Conservation (phyloP, 176 grass and related monocot species). For the Phyllostachys edulis region DNA sequence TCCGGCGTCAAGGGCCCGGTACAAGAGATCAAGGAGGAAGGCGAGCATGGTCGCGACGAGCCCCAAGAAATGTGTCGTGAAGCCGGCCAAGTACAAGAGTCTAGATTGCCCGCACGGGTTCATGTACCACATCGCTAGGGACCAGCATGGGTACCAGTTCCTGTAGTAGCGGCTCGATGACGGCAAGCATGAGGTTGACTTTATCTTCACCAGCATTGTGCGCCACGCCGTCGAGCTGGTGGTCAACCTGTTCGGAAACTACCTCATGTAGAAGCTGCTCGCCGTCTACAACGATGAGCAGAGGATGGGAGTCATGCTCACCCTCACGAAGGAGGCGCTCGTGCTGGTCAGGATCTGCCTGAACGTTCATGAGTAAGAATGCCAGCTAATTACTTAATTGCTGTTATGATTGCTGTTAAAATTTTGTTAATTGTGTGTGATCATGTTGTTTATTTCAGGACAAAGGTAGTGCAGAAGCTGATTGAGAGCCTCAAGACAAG, state of each 20-base stretch:
- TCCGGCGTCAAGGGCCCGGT: slow-evolving; percentile 11
- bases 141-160: slow-evolving; percentile 77
- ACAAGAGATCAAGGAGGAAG: slow-evolving; percentile 37
- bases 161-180: slow-evolving; percentile 73
- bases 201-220: slow-evolving; percentile 56
- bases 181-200: slow-evolving; percentile 57
- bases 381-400: background rate
- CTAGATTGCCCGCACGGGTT: slow-evolving; percentile 46
- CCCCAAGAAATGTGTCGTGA: slow-evolving; percentile 26
- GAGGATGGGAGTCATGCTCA: slow-evolving; percentile 52
- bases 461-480: slow-evolving; percentile 75
- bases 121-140: slow-evolving; percentile 63
- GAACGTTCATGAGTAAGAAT: slow-evolving; percentile 56
- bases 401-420: background rate
- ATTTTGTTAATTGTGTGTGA: background rate
- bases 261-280: slow-evolving; percentile 93
- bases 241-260: slow-evolving; percentile 79
- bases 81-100: slow-evolving; percentile 41
- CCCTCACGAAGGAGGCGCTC: slow-evolving; percentile 42
- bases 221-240: slow-evolving; percentile 71
- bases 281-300: slow-evolving; percentile 60
- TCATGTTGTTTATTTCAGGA: slow-evolving; percentile 42
- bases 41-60: background rate
- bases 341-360: slow-evolving; percentile 66
- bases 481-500: slow-evolving; percentile 59